Evolutionary conservation across 208 protist species (phyloP).

Genomic region (Crithidia bombi): DNA sequence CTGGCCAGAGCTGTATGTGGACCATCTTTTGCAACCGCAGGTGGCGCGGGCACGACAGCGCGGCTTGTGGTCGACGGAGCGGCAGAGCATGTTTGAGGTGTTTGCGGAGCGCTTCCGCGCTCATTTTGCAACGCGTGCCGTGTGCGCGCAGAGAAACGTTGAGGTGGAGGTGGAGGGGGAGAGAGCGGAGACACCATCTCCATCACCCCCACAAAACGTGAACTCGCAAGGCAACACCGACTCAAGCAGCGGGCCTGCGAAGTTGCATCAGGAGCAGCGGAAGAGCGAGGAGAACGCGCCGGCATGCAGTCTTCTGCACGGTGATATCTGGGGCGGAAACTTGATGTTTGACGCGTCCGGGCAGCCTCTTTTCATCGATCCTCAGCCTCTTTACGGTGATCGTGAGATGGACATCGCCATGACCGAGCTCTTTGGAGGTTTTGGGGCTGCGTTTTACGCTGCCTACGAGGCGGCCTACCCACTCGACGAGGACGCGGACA

Average conservation of each 20-base stretch:
- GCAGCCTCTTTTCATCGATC: constrained; percentile 34
- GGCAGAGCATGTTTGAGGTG: constrained; percentile 14
- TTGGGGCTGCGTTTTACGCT: constrained; percentile 35
- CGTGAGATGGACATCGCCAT: constrained; percentile 43
- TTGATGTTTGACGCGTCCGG: constrained; percentile 21
- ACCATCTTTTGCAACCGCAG: constrained; percentile 15
- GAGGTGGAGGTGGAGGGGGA: constrained; percentile 1
- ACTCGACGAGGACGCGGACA: constrained; percentile 11
- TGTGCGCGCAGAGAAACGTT: too few species aligned
- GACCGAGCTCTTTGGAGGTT: constrained; percentile 42
- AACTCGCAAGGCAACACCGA: too few species aligned
- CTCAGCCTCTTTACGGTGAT: constrained; percentile 35
- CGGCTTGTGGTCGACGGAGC: constrained; percentile 18
- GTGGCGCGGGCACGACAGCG: constrained; percentile 21
- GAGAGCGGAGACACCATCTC: too few species aligned
- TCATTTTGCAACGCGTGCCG: constrained; percentile 13
- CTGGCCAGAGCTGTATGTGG: constrained; percentile 32
- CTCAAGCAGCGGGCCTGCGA: too few species aligned
- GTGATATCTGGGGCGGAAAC: constrained; percentile 37
- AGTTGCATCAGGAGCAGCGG: not conserved
- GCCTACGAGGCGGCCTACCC: constrained; percentile 36
- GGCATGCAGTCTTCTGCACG: constrained; percentile 33
- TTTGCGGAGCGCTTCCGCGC: constrained; percentile 28
- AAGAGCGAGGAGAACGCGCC: constrained; percentile 1
- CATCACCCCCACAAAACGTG: too few species aligned